Evolutionary conservation across 78 protist species (phyloP), one percentile per base, ranked within the genome.

Genomic region (Mantamonas sphyraenae): DNA sequence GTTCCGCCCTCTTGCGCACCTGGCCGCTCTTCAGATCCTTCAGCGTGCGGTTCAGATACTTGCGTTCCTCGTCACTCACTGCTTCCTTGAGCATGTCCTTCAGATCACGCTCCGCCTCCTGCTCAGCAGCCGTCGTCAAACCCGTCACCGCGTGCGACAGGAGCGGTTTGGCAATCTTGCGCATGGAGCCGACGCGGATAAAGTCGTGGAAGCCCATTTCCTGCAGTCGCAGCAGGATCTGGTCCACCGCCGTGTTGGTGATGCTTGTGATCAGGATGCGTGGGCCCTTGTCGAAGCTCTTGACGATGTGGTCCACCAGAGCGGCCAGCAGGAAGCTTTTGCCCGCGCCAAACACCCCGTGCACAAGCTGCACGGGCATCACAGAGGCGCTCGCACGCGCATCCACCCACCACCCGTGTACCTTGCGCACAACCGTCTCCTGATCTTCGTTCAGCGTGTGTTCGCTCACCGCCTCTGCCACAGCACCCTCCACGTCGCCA

Each of bases 301-400:
- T n/a, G 64, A 22, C 45, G 45, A 59, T 3, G 31, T 35, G 43
- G 10, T 0, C 45, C 35, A 69, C 20, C 20, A 28, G 1, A 20
- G 55, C 40, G 19, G 26, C 74, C 12, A 69, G 62, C 45, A 55
- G 38, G 1, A 1, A 19, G 14, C 59, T 43, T 64, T 69, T 69
- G 51, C 74, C 74, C 20, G 58, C 33, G 59, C 74, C 74, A 57
- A 69, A 69, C 28, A n/a, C 55, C 8, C 74, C 74, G 63, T 69
- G 74, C 37, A 69, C 74, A 24, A 69, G 74, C 24, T 17, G 19
- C 28, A 59, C 28, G 14, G 64, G 64, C 2, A 31, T n/a, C 26
- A 31, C 55, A 8, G 55, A 17, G n/a, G 20, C 55, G 3, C n/a
- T 17, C 55, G 55, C 55, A 8, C 0, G 0, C 55, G 55, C 55